Conservation (phyloP, 768 basidiomycete species). For the Tulasnella sp. region DNA sequence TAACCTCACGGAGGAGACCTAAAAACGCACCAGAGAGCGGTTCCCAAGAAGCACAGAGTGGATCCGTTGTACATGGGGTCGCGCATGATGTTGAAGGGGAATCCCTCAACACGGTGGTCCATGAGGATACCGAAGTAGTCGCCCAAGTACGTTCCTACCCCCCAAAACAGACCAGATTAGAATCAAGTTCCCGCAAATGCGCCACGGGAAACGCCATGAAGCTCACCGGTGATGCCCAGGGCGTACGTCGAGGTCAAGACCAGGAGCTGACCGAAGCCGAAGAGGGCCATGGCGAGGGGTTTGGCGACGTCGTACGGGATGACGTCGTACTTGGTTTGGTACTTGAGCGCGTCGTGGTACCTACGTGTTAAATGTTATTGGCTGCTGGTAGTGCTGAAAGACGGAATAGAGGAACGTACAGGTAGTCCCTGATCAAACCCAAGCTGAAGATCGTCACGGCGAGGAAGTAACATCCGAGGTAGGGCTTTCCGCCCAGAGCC, state of each 20-base stretch:
- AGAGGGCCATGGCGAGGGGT: slow-evolving; percentile 46
- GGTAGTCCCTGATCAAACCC: slow-evolving; percentile 72
- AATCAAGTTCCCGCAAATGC: slow-evolving; percentile 14
- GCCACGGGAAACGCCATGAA: too few species aligned
- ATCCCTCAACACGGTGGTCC: slow-evolving; percentile 85
- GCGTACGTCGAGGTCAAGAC: slow-evolving; percentile 84
- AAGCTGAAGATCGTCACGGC: slow-evolving; percentile 73
- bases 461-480: slow-evolving; percentile 76
- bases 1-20: not conserved
- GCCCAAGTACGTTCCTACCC: slow-evolving; percentile 69
- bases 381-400: not conserved
- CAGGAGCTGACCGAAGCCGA: slow-evolving; percentile 66
- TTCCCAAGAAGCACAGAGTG: slow-evolving; percentile 78
- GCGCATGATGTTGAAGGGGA: slow-evolving; percentile 87
- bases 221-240: slow-evolving; percentile 82
- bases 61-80: slow-evolving; percentile 98
- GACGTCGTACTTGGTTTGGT: slow-evolving; percentile 60
- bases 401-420: slow-evolving; percentile 28
- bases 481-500: slow-evolving; percentile 61
- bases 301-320: slow-evolving; percentile 57
- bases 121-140: slow-evolving; percentile 42
- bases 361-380: slow-evolving; percentile 28
- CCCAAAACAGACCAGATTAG: not conserved
- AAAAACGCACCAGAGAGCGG: slow-evolving; percentile 68
- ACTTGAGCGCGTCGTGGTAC: slow-evolving; percentile 58